Percentiles rank a stretch among this genome's conserved stretches.
phyloP scores from a whole-genome alignment of 225 moss, liverwort and hornwort species.

The Physcomitrium patens region DNA sequence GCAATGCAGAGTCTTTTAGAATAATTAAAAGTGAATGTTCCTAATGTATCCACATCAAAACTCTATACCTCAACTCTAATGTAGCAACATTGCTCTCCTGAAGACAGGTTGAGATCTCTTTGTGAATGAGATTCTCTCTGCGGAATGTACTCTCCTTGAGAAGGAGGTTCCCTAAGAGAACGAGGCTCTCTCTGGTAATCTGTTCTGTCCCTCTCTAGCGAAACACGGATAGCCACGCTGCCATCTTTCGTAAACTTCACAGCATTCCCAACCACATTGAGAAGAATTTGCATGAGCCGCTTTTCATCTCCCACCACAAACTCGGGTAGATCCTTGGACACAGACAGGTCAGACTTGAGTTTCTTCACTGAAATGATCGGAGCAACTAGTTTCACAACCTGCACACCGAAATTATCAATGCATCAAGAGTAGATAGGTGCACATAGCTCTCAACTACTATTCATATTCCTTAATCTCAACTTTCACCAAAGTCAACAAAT shows the following conservation, averaged over 20 bases:
- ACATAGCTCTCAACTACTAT: constrained; percentile 1
- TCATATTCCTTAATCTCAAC: not conserved
- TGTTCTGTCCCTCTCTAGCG: constrained; percentile 47
- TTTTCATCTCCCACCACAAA: constrained; percentile 70
- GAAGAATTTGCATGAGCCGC: constrained; percentile 64
- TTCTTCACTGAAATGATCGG: constrained; percentile 71
- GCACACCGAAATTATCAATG: constrained; percentile 26
- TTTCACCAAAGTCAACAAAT: constrained; percentile 19
- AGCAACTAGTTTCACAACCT: constrained; percentile 64
- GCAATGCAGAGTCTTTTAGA: constrained; percentile 2
- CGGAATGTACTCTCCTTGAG: constrained; percentile 43
- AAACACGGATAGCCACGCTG: constrained; percentile 46
- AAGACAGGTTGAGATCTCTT: constrained; percentile 38
- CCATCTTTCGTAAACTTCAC: constrained; percentile 78
- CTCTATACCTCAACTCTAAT: constrained; percentile 63
- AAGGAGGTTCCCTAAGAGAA: constrained; percentile 52
- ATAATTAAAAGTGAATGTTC: not conserved
- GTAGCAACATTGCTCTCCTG: constrained; percentile 53
- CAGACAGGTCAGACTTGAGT: constrained; percentile 43
- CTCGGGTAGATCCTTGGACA: constrained; percentile 58
- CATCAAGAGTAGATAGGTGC: constrained; percentile 5
- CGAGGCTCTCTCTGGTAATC: constrained; percentile 50
- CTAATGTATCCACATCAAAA: constrained; percentile 9
- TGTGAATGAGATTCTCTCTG: constrained; percentile 53
- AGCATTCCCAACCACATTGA: constrained; percentile 76